A percentile compares a stretch with the other conserved stretches of the same genome.
Conservation (phyloP, 306 rosid genomes). For the Prunus mongolica region DNA sequence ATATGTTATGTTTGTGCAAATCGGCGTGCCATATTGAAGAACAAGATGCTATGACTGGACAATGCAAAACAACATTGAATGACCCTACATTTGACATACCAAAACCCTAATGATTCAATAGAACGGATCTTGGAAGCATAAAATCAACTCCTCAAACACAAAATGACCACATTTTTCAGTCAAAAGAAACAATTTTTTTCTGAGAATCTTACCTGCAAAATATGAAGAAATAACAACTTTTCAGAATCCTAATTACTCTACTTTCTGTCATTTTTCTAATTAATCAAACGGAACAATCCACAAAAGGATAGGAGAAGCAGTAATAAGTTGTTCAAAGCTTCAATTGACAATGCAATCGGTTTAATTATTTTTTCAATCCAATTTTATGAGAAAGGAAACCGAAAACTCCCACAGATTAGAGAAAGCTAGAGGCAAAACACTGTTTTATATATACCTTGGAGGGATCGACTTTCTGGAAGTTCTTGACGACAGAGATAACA, state of each 20-base stretch:
- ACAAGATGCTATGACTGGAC: background rate
- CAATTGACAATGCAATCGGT: background rate
- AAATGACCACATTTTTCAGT: background rate
- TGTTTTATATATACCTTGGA: slow-evolving; percentile 50
- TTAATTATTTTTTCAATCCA: background rate
- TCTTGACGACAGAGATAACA: slow-evolving; percentile 80
- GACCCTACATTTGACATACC: background rate
- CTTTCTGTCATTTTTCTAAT: background rate
- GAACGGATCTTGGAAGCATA: background rate
- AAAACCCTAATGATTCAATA: background rate
- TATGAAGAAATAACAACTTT: too few species aligned
- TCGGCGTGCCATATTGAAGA: background rate
- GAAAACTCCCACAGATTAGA: background rate
- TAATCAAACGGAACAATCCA: background rate
- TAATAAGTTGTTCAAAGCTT: background rate
- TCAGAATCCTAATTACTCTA: background rate
- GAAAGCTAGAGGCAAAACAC: background rate
- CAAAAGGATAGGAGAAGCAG: background rate
- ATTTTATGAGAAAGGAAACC: background rate
- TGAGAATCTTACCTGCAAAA: too few species aligned
- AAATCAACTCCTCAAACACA: background rate
- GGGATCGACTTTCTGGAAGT: slow-evolving; percentile 90
- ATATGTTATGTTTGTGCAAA: background rate
- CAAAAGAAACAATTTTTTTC: too few species aligned
- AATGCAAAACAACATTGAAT: background rate